Percentiles rank a stretch among this genome's conserved stretches.
Conservation (phyloP, 345 rosid species). For the Gossypium turneri region DNA sequence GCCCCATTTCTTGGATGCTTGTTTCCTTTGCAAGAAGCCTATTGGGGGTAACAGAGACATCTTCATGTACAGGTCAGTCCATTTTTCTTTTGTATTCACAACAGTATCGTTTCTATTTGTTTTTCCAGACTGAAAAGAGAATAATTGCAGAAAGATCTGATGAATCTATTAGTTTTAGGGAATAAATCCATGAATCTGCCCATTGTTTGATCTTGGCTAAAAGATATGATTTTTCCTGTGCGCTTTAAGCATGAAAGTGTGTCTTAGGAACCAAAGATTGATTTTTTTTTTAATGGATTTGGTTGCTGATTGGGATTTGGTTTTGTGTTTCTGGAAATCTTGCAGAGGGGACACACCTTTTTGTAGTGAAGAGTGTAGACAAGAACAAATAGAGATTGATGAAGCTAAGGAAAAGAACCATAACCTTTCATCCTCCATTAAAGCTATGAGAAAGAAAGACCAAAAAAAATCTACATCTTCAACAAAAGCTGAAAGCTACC, state of each 20-base stretch:
- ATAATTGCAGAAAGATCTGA: neutral
- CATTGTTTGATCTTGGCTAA: no score
- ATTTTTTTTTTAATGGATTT: neutral
- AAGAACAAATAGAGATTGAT: slow-evolving; percentile 69
- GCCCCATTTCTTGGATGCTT: slow-evolving; percentile 54
- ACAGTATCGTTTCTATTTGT: no score
- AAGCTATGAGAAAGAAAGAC: slow-evolving; percentile 47
- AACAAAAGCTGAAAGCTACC: slow-evolving; percentile 27
- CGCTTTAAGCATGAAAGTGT: no score
- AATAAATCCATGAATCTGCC: no score
- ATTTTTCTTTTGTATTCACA: neutral
- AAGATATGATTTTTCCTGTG: no score
- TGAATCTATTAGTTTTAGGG: neutral
- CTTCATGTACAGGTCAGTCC: slow-evolving; percentile 62
- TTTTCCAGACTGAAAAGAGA: neutral
- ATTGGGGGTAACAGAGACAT: slow-evolving; percentile 54
- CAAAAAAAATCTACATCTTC: slow-evolving; percentile 41
- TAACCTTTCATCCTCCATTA: slow-evolving; percentile 61
- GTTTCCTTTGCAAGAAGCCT: slow-evolving; percentile 54
- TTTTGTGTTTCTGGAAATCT: neutral
- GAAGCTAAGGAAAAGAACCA: slow-evolving; percentile 54
- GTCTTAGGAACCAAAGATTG: neutral
- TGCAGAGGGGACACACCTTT: slow-evolving; percentile 87
- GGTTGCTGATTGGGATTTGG: slow-evolving; percentile 3
- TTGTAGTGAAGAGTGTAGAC: slow-evolving; percentile 86